Evolutionary conservation across 805 yeast genomes (phyloP).

Genomic region (Nakazawaea ambrosiae): DNA sequence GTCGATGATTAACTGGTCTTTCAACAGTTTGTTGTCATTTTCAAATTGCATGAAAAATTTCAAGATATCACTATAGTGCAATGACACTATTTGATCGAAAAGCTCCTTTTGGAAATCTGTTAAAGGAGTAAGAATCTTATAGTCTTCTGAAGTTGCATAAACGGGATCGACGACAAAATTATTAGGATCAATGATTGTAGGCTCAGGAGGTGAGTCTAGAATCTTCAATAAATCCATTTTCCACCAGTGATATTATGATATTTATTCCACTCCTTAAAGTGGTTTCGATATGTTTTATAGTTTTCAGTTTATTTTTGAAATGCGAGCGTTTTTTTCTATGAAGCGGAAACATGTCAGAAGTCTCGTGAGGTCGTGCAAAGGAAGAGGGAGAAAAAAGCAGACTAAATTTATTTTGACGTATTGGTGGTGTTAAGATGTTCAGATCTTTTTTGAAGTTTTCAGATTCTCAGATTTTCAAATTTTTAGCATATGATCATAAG

Average conservation of each 20-base stretch:
- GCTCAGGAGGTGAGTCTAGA: constrained; percentile 80
- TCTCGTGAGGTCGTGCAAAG: too few species aligned
- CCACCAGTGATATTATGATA: too few species aligned
- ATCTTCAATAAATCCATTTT: constrained; percentile 72
- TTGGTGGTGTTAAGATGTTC: too few species aligned
- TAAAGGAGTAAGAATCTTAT: constrained; percentile 76
- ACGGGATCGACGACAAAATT: constrained; percentile 27
- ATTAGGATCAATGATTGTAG: constrained; percentile 61
- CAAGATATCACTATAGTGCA: constrained; percentile 86
- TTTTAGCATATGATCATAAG: too few species aligned
- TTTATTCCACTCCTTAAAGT: neutral
- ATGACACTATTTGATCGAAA: constrained; percentile 84
- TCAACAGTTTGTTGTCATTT: constrained; percentile 30
- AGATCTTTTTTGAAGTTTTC: too few species aligned
- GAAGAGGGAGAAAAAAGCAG: too few species aligned
- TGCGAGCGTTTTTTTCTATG: too few species aligned
- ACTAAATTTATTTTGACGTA: too few species aligned
- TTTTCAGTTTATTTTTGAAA: too few species aligned
- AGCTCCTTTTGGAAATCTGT: constrained; percentile 81
- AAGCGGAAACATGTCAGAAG: too few species aligned
- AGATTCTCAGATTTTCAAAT: too few species aligned
- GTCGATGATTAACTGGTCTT: constrained; percentile 57
- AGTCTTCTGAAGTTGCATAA: constrained; percentile 48
- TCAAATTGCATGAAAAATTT: constrained; percentile 69
- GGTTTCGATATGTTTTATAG: too few species aligned